A percentile compares a stretch with the other conserved stretches of the same genome.
These are phyloP conservation scores for Cylindrotheca closterium DNA, from an alignment of 108 stramenopile species.

Conservation along the genomic window DNA sequence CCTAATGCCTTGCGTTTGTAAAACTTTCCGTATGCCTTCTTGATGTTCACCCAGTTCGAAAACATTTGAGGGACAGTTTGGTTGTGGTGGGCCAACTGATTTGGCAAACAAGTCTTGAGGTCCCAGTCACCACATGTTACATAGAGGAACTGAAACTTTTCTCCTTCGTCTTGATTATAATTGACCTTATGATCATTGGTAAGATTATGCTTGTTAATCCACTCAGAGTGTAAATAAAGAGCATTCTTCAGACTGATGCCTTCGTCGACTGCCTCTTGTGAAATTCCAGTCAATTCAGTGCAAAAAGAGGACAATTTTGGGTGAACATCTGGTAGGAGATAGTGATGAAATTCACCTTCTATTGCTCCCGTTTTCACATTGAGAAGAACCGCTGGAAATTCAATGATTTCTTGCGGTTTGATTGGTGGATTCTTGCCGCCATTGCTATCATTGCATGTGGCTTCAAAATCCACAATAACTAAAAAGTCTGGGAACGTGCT, in stretches of 20 bases:
- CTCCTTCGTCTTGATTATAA: background rate
- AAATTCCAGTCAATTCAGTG: conserved; percentile 16
- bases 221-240: conserved; percentile 8
- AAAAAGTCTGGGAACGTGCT: too few relatives aligned
- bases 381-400: conserved; percentile 24
- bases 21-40: conserved; percentile 13
- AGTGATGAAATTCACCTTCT: conserved; percentile 20
- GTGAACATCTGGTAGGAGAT: conserved; percentile 23
- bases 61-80: conserved; percentile 12
- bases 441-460: conserved; percentile 11
- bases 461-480: conserved; percentile 14
- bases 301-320: conserved; percentile 15
- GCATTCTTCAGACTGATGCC: conserved; percentile 11
- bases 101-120: conserved; percentile 18
- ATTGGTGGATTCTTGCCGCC: background rate
- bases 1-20: conserved; percentile 8
- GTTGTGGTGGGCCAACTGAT: conserved; percentile 22
- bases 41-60: conserved; percentile 24
- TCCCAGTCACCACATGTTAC: conserved; percentile 26
- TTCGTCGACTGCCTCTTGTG: conserved; percentile 9
- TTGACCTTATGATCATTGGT: background rate
- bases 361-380: conserved; percentile 17
- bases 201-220: conserved; percentile 13
- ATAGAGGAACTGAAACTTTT: conserved; percentile 15
- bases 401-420: conserved; percentile 28